These are phyloP conservation scores for Cladosporium halotolerans DNA, from an alignment of 2,329 filamentous ascomycete species.

Conservation along the genomic window DNA sequence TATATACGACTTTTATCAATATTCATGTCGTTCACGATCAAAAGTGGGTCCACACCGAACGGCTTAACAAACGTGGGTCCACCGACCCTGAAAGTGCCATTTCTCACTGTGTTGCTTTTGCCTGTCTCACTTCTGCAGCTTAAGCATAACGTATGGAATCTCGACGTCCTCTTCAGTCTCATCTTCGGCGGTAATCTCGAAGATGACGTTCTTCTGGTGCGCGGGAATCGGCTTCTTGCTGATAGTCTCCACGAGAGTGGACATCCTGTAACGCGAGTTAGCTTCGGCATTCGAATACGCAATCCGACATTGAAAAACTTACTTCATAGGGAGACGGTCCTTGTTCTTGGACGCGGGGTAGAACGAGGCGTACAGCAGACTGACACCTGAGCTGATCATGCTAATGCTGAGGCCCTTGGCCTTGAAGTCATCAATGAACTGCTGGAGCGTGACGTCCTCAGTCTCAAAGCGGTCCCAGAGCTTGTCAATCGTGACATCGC, in stretches of 20 bases:
- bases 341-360: conserved; percentile 76
- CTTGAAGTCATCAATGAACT: conserved; percentile 79
- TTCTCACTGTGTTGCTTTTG: background rate
- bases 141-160: conserved; percentile 92
- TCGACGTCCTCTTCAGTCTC: conserved; percentile 87
- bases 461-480: conserved; percentile 98
- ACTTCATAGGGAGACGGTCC: conserved; percentile 69
- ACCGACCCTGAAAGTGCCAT: too few species aligned
- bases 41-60: too few species aligned
- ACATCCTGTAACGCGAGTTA: conserved; percentile 56
- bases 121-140: conserved; percentile 46
- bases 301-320: conserved; percentile 33
- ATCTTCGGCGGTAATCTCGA: conserved; percentile 92
- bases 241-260: conserved; percentile 77
- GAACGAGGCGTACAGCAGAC: conserved; percentile 88
- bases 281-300: conserved; percentile 18
- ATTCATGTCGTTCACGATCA: too few species aligned
- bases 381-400: conserved; percentile 97
- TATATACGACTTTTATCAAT: too few species aligned
- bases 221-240: conserved; percentile 86
- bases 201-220: conserved; percentile 92
- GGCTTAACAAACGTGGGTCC: too few species aligned
- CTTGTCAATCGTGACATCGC: conserved; percentile 81
- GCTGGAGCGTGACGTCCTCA: conserved; percentile 72
- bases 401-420: conserved; percentile 73